Evolutionary conservation across 169 alveolate genomes (phyloP), one percentile per base, ranked within the genome.

Genomic region (Perkinsus marinus): DNA sequence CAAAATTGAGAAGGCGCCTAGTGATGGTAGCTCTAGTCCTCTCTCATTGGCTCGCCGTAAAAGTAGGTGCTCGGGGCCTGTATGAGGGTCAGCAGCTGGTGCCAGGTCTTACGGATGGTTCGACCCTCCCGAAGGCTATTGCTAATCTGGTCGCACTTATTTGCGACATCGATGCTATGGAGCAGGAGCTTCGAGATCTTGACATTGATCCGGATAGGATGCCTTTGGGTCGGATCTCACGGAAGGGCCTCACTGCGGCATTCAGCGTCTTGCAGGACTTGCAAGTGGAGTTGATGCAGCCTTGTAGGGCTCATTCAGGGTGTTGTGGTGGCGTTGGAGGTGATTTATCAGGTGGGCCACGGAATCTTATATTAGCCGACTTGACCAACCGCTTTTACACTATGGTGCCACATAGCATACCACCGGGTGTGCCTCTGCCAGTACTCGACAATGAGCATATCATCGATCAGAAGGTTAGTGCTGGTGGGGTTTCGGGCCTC

Each of bases 361-460:
- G 79, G 22, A 16, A 5, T 26, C 37, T 57, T 5, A 57, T 57
- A 13, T 43, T 93, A 19, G 93, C 92, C 38, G 95, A 92, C 39
- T 92, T 92, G 0, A 93, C 94, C 30, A 93, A 93, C 43, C 93
- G 93, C 22, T 93, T 92, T 43, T 93, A 92, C 93, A 93, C 57
- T 43, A 93, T 90, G 89, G 92, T 93, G 36, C 95, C 95, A 16
- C 95, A 93, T 89, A 57, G 68, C 26, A 90, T 90, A 7, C 92
- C 39, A 36, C 43, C 26, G 16, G 36, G 46, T 39, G 89, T 19
- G n/a, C 39, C 43, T 69, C 68, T 39, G 91, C 39, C 39, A 2
- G 34, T 90, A 38, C 34, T 43, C 26, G 39, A 34, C 39, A 39
- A 39, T n/a, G 34, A n/a, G 6, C 43, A 39, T 30, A 7, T 90